Base-by-base conservation (phyloP, 768 basidiomycete genomes). In the Suillus decipiens region DNA sequence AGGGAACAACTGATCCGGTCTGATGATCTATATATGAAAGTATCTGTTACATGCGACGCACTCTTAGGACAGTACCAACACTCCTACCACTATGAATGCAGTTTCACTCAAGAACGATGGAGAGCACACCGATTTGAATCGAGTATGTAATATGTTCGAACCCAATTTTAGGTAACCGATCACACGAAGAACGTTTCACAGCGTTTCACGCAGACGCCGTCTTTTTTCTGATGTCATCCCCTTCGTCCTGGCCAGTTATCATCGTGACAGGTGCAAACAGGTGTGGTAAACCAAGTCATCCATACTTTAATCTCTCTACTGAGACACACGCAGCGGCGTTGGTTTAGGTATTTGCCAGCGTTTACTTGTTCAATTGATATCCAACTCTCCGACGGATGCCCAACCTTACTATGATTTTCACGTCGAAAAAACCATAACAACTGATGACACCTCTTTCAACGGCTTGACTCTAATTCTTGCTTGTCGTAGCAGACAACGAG, bases 321-420 rank as follows among this genome's bases (percentile, higher is more conserved):
- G 62, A 62, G 54, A 17, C 3, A 36, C 43, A 55, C 66, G 3
- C 71, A 95, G 93, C 43, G 93, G 93, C 61, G 82, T 95, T 19
- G 93, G 93, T 17, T 90, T 89, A 72, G 92, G 90, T 14, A 89
- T 91, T 50, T 93, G 92, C 76, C 85, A 89, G 64, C 88, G 93
- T 54, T 81, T 95, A 8, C 80, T 95, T 51, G 75, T 80, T 67
- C 88, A 93, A 68, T 78, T 94, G 19, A 84, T 84, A n/a, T 77
- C 79, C 47, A 69, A 72, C 15, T 71, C 70, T 62, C 84, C 85
- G 6, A 75, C 81, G 14, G 88, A 91, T 67, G 81, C 83, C 1
- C 70, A 73, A 24, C 84, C 85, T 2, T 79, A 81, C 64, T 74
- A 56, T 54, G 50, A 12, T 37, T 66, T 22, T 60, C 68, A 70